These are phyloP conservation scores for Erodium moschatum DNA, from an alignment of 441 rosid genomes.

Conservation along the genomic window DNA sequence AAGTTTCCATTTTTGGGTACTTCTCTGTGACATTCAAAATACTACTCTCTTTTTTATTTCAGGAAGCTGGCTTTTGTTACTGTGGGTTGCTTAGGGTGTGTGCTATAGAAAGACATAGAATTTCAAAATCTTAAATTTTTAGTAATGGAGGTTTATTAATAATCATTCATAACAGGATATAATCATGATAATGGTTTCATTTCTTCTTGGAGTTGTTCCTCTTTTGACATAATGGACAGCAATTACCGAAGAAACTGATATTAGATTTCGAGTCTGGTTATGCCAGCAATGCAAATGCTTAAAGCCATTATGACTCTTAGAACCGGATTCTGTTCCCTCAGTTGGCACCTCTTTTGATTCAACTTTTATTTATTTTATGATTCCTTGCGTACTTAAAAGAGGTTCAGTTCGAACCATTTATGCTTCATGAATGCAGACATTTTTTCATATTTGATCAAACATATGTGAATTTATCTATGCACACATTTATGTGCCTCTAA, in stretches of 20 bases:
- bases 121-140: background rate
- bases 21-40: no score
- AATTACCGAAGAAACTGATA: background rate
- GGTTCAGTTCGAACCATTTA: background rate
- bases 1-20: conserved; percentile 1
- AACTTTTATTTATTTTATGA: background rate
- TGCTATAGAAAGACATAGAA: background rate
- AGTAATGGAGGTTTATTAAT: background rate
- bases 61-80: background rate
- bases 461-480: background rate
- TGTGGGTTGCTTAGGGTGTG: background rate
- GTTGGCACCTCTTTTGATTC: background rate
- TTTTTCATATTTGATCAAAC: background rate
- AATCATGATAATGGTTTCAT: background rate
- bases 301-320: background rate
- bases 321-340: conserved; percentile 4
- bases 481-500: no score
- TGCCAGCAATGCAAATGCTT: background rate
- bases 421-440: background rate
- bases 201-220: no score
- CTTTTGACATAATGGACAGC: background rate
- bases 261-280: background rate
- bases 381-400: background rate
- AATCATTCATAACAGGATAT: background rate
- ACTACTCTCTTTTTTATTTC: background rate